A percentile compares a stretch with the other conserved stretches of the same genome.
Conservation (phyloP, 2,329 filamentous ascomycete species). For the Massarina eburnea region DNA sequence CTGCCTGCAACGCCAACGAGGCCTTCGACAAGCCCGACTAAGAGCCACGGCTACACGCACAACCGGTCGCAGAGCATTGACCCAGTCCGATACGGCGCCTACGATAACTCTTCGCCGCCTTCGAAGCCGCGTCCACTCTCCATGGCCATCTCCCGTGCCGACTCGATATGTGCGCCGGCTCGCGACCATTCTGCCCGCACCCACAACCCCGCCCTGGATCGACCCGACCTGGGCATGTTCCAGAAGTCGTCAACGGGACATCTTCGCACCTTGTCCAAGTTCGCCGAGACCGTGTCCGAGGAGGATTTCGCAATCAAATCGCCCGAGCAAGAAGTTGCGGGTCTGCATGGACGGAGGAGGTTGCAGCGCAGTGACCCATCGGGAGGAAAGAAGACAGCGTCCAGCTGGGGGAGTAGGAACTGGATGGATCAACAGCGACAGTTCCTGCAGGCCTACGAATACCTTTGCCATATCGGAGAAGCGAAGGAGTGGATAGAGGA, state of each 20-base stretch:
- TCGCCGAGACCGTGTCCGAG: slow-evolving; percentile 72
- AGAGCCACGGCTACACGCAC: slow-evolving; percentile 22
- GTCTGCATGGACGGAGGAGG: slow-evolving; percentile 79
- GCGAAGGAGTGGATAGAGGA: slow-evolving; percentile 99
- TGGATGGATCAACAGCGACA: slow-evolving; percentile 99
- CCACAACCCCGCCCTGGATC: slow-evolving; percentile 34
- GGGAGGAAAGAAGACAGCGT: slow-evolving; percentile 55
- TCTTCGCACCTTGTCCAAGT: slow-evolving; percentile 80
- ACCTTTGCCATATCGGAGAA: slow-evolving; percentile 97
- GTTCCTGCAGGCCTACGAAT: slow-evolving; percentile 95
- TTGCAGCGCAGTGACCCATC: slow-evolving; percentile 70
- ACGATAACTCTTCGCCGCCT: slow-evolving; percentile 50
- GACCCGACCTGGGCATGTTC: slow-evolving; percentile 71
- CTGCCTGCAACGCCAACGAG: neutral
- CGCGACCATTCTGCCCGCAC: slow-evolving; percentile 36
- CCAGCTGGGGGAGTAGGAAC: slow-evolving; percentile 75
- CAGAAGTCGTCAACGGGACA: slow-evolving; percentile 89
- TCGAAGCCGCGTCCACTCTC: slow-evolving; percentile 48
- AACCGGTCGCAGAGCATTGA: slow-evolving; percentile 47
- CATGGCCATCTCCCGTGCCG: slow-evolving; percentile 42
- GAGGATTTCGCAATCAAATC: slow-evolving; percentile 81
- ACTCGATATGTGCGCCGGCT: slow-evolving; percentile 41
- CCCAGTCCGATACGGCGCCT: slow-evolving; percentile 39
- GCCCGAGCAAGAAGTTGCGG: slow-evolving; percentile 81
- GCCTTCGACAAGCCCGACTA: neutral